Base-by-base conservation (phyloP, 164 flowering plant species). In the Berberis thunbergii region DNA sequence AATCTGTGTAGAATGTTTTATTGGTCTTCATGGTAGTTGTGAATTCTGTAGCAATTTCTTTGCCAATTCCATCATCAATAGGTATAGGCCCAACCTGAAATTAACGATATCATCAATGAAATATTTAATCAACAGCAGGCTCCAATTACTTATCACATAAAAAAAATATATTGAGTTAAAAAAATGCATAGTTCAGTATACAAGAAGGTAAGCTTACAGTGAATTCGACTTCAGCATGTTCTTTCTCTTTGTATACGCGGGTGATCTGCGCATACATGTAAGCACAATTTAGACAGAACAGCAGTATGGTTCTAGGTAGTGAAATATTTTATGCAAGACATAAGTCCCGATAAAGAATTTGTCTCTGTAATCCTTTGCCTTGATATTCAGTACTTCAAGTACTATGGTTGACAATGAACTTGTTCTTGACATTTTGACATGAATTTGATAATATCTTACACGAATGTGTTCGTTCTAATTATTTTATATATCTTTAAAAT, bases 11-110 rank as follows among this genome's bases (percentile, higher is more conserved):
- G 26, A 26, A 26, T 26, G 26, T 26, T 26, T 81, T 86, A 59
- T 94, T 85, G 61, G 84, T 84, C 69, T 64, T 65, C 89, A 91
- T 71, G 43, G 72, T 62, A 49, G 93, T 89, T 7, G 75, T 70
- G 63, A 94, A 80, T 63, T 86, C 86, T 67, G 95, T 74, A 41
- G 64, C 71, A 54, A 94, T 74, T 75, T 94, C 99, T 76, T 91
- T 94, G 43, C 99, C 96, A 56, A 74, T 59, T 65, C 86, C 86
- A 83, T 94, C 96, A 73, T 81, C 89, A 66, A 86, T 70, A 39
- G 79, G 79, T 44, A 76, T 71, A 7, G 79, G 79, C 44, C 79
- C 79, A 66, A 76, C 72, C 79, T 76, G 61, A 43, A 62, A 62
- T 61, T 68, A 41, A 68, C 46, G 54, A 57, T 8, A 60, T 56